Evolutionary conservation across 2,329 filamentous ascomycete genomes (phyloP).

Genomic region (Fusarium irregulare): DNA sequence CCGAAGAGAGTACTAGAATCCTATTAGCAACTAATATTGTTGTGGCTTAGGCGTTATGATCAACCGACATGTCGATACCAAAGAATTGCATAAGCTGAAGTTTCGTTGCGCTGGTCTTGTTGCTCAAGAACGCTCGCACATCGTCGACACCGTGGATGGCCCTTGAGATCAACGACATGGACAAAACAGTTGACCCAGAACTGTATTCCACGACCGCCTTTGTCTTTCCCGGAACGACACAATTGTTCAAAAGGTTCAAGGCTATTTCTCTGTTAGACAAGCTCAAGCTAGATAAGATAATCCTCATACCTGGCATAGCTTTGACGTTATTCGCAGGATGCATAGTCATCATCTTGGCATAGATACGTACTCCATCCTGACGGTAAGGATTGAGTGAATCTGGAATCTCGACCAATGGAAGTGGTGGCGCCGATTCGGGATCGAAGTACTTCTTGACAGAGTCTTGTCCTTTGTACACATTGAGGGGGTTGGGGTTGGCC

Average conservation of each 20-base stretch:
- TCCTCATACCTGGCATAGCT: conserved; percentile 63
- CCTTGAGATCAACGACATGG: conserved; percentile 66
- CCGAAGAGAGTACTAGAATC: conserved; percentile 63
- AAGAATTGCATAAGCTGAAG: conserved; percentile 70
- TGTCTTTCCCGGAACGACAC: conserved; percentile 51
- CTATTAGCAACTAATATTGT: not conserved
- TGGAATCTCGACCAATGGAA: conserved; percentile 72
- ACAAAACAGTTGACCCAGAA: conserved; percentile 71
- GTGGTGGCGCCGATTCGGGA: conserved; percentile 65
- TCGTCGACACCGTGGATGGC: conserved; percentile 64
- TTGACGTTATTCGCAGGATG: conserved; percentile 75
- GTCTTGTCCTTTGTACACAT: conserved; percentile 68
- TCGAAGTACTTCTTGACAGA: conserved; percentile 69
- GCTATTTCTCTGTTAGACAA: conserved; percentile 46
- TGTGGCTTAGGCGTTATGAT: too few relatives aligned
- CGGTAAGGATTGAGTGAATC: conserved; percentile 66
- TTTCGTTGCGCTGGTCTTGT: conserved; percentile 66
- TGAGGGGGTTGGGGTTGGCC: conserved; percentile 52
- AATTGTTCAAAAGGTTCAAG: conserved; percentile 59
- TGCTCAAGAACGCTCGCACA: conserved; percentile 66
- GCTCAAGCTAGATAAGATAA: accelerated
- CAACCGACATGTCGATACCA: conserved; percentile 62
- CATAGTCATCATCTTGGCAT: conserved; percentile 74
- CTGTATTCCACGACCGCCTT: conserved; percentile 69
- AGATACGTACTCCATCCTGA: conserved; percentile 69